These are phyloP conservation scores for Metarhizium brunneum DNA, from an alignment of 2,329 filamentous ascomycete genomes.

Conservation along the genomic window DNA sequence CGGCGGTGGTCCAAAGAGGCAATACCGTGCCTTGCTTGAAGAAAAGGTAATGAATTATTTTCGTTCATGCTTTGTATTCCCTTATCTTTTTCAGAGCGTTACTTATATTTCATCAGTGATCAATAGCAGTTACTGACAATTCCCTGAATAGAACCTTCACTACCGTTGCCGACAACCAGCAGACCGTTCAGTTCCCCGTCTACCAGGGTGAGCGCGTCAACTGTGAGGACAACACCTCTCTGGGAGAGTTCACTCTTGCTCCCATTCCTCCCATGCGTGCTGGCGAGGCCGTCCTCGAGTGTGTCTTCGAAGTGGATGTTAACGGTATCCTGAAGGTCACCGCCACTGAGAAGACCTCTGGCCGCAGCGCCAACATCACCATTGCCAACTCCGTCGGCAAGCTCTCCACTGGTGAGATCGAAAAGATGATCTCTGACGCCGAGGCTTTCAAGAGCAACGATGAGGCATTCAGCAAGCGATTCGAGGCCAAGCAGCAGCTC, in stretches of 20 bases:
- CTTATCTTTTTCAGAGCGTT: neutral
- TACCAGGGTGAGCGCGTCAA: constrained; percentile 96
- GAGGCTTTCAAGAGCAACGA: constrained; percentile 98
- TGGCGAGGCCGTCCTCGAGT: constrained; percentile 92
- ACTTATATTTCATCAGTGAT: neutral
- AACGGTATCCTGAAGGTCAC: constrained; percentile 99
- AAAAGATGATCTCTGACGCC: constrained; percentile 94
- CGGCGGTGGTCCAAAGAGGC: too few species aligned
- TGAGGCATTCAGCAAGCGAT: constrained; percentile 98
- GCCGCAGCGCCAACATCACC: constrained; percentile 97
- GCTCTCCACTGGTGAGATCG: constrained; percentile 87
- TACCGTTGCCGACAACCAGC: constrained; percentile 69
- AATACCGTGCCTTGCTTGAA: constrained; percentile 55
- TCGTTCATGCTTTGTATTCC: neutral
- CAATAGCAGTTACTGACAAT: neutral
- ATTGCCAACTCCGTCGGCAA: constrained; percentile 99
- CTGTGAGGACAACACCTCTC: constrained; percentile 95
- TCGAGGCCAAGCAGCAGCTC: constrained; percentile 97
- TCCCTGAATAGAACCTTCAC: constrained; percentile 57
- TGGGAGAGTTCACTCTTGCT: constrained; percentile 93
- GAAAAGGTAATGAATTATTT: constrained; percentile 42
- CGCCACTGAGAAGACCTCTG: constrained; percentile 96
- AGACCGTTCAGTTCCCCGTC: constrained; percentile 68
- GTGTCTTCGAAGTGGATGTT: constrained; percentile 98
- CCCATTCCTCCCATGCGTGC: constrained; percentile 83